Evolutionary conservation across 208 protist genomes (phyloP), one percentile per base, ranked within the genome.

Genomic region (Trypanosoma lewisi): DNA sequence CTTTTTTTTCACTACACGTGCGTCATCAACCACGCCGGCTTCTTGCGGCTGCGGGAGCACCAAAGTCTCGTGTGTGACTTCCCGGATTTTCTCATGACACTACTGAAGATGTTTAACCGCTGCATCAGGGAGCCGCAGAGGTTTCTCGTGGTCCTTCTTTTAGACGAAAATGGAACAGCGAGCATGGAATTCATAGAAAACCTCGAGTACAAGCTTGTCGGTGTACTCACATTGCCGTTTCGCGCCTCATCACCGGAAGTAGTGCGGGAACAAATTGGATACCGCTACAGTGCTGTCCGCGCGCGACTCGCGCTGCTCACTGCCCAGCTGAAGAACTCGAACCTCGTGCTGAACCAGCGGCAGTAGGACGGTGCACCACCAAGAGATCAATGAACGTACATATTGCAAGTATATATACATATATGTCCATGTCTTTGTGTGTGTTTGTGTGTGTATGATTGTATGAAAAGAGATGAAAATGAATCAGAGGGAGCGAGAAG

Each of bases 21-120:
- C 66, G 82, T 94, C 50, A 80, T 96, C 66, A 96, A 96, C 63
- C 82, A 94, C 61, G 69, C 73, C 11, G 87, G 87, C 2, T 98
- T 94, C 61, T 44, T 83, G 33, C 69, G 73, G 1, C 73, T 97
- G 49, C 78, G 86, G 25, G 89, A 97, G 34, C 82, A 93, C 48
- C 94, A 98, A 55, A 96, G 96, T 60, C 79, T 98, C 17, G 94
- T 97, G 37, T 95, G 91, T 45, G 94, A 97, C 54, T 97, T 97
- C 41, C 69, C 80, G 6, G 92, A 97, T 52, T 97, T 97, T 70
- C 78, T 96, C 25, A 83, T 89, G 75, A 96, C 93, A 57, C 70
- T 98, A 25, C 55, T 96, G 52, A 93, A 93, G 64, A 97, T 97
- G 93, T 81, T 98, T 53, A 97, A 96, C 65, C 77, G 84, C 17